A percentile compares a stretch with the other conserved stretches of the same genome.
Conservation (phyloP, 2,329 filamentous ascomycete species). For the Stagonosporopsis tanaceti region DNA sequence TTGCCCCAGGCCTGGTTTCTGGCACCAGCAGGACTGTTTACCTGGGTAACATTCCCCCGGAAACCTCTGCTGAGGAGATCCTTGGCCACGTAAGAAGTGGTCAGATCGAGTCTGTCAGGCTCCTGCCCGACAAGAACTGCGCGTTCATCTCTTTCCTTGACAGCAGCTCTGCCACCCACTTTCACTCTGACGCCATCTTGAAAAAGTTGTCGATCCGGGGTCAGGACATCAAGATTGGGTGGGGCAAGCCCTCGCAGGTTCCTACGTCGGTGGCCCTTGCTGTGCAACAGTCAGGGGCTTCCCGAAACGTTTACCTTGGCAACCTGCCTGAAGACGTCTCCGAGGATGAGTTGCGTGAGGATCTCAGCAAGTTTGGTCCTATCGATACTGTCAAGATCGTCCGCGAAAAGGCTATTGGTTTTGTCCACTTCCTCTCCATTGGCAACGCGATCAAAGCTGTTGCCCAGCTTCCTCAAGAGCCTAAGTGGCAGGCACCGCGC, state of each 20-base stretch:
- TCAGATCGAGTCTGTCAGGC: conserved; percentile 97
- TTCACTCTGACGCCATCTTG: conserved; percentile 99
- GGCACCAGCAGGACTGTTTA: conserved; percentile 97
- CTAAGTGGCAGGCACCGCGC: conserved; percentile 94
- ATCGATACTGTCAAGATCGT: conserved; percentile 99
- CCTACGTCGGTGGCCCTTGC: conserved; percentile 97
- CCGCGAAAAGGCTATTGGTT: conserved; percentile 96
- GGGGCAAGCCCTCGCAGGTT: conserved; percentile 98
- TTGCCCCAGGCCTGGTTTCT: conserved; percentile 81
- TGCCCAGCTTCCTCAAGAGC: conserved; percentile 91
- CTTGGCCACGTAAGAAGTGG: conserved; percentile 94
- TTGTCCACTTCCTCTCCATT: conserved; percentile 96
- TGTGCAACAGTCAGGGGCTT: conserved; percentile 96
- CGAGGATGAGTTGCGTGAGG: conserved; percentile 92
- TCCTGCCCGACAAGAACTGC: conserved; percentile 98
- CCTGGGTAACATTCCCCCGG: conserved; percentile 96
- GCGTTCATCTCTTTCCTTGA: conserved; percentile 99
- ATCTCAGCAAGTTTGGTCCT: conserved; percentile 92
- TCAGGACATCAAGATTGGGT: conserved; percentile 99
- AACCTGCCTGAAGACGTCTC: conserved; percentile 89
- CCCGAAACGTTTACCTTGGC: conserved; percentile 94
- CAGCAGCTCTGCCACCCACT: conserved; percentile 96
- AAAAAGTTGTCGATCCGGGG: conserved; percentile 99
- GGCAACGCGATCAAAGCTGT: conserved; percentile 99
- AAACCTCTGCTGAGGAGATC: conserved; percentile 96